Evolutionary conservation across 257 asterid genomes (phyloP).

Genomic region (Ehretia macrophylla): DNA sequence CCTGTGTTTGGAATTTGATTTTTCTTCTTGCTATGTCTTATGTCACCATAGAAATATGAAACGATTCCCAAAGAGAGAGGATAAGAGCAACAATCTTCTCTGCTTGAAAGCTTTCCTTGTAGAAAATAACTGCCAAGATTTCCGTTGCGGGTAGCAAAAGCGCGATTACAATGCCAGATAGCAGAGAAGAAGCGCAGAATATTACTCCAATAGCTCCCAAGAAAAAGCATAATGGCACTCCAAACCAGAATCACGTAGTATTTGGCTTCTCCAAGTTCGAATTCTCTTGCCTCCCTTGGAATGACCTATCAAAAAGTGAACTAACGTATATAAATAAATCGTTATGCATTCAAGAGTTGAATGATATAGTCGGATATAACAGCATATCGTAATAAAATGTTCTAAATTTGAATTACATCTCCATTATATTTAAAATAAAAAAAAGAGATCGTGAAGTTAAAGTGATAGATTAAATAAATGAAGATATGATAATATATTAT

Average conservation of each 20-base stretch:
- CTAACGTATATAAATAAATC: too few species aligned
- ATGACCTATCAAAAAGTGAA: too few species aligned
- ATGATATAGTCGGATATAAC: too few species aligned
- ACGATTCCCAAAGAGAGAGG: constrained; percentile 29
- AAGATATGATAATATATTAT: too few species aligned
- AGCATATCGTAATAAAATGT: too few species aligned
- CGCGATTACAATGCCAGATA: constrained; percentile 12
- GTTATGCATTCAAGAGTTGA: too few species aligned
- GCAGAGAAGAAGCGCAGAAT: constrained; percentile 23
- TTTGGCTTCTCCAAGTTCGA: constrained; percentile 19
- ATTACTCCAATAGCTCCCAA: constrained; percentile 20
- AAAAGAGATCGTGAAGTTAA: too few species aligned
- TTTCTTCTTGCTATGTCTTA: constrained; percentile 9
- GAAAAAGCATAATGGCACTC: constrained; percentile 6
- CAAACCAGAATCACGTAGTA: constrained; percentile 14
- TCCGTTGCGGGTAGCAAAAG: constrained; percentile 17
- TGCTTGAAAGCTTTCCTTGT: constrained; percentile 19
- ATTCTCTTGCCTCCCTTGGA: too few species aligned
- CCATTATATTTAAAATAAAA: too few species aligned
- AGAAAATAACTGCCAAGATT: constrained; percentile 20
- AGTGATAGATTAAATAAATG: too few species aligned
- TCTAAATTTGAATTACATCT: too few species aligned
- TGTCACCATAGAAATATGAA: constrained; percentile 26
- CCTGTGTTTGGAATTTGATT: background rate
- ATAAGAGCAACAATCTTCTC: constrained; percentile 21